A percentile compares a stretch with the other conserved stretches of the same genome.
These are phyloP conservation scores for Erysiphe pulchra DNA, from an alignment of 2,329 filamentous ascomycete species.

Conservation along the genomic window DNA sequence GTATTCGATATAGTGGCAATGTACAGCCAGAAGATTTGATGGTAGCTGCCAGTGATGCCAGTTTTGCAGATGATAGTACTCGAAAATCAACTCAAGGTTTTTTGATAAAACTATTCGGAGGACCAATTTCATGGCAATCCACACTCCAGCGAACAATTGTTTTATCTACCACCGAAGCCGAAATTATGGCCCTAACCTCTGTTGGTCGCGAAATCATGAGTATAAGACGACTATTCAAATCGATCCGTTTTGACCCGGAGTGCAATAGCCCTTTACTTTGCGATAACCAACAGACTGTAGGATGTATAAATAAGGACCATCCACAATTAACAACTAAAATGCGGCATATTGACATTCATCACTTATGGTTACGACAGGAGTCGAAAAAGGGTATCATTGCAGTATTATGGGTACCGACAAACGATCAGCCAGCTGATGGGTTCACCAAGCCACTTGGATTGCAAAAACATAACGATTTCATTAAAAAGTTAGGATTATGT, in stretches of 20 bases:
- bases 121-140: neutral
- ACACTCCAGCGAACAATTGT: neutral
- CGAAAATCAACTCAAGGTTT: neutral
- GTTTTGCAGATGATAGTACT: neutral
- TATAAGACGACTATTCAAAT: neutral
- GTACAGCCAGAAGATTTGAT: neutral
- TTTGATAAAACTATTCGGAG: neutral
- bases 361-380: neutral
- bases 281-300: neutral
- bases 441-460: neutral
- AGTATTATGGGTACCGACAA: neutral
- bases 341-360: neutral
- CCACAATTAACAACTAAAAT: neutral
- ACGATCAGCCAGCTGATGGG: constrained; percentile 1
- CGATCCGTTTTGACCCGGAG: neutral
- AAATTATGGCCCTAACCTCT: constrained; percentile 1
- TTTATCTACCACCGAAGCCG: neutral
- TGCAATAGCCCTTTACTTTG: neutral
- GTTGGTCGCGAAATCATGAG: neutral
- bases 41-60: neutral
- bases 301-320: neutral
- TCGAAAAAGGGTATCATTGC: neutral
- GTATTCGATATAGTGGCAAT: neutral
- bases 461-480: neutral
- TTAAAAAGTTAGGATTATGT: neutral